Conservation (phyloP, 768 basidiomycete genomes). For the Amanita jacksonii region DNA sequence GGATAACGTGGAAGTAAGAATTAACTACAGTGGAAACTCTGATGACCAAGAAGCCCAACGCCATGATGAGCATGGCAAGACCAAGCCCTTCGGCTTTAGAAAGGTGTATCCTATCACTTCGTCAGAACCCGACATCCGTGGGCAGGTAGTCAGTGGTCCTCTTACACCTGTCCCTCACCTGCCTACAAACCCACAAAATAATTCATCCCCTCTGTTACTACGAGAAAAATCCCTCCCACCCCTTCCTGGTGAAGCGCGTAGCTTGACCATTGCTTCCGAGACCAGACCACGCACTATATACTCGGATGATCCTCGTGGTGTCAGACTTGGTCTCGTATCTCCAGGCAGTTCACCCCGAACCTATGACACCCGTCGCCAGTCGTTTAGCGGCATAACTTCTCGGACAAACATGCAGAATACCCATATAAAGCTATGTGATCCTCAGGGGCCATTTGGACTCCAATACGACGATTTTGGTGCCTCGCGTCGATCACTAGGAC, state of each 20-base stretch:
- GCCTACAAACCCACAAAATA: conserved; percentile 14
- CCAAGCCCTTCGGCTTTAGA: conserved; percentile 20
- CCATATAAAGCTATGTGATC: conserved; percentile 26
- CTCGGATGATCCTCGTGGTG: conserved; percentile 44
- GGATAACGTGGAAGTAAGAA: conserved; percentile 35
- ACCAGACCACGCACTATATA: conserved; percentile 57
- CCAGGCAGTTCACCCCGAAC: conserved; percentile 57
- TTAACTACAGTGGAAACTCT: conserved; percentile 29
- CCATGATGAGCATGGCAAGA: conserved; percentile 26
- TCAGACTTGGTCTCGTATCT: conserved; percentile 42
- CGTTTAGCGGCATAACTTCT: conserved; percentile 59
- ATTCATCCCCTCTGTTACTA: conserved; percentile 20
- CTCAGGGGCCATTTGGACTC: conserved; percentile 26
- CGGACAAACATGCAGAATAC: conserved; percentile 49
- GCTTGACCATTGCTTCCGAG: conserved; percentile 19
- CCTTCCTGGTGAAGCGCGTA: conserved; percentile 44
- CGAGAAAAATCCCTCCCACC: conserved; percentile 77
- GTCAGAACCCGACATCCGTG: conserved; percentile 56
- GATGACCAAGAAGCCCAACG: conserved; percentile 33
- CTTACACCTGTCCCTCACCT: conserved; percentile 14
- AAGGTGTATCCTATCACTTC: conserved; percentile 44
- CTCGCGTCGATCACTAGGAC: conserved; percentile 51
- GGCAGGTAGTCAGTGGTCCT: conserved; percentile 19
- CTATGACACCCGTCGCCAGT: conserved; percentile 57
- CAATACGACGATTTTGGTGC: conserved; percentile 67